phyloP scores from a whole-genome alignment of 139 green algal species.

The Closterium sp. region DNA sequence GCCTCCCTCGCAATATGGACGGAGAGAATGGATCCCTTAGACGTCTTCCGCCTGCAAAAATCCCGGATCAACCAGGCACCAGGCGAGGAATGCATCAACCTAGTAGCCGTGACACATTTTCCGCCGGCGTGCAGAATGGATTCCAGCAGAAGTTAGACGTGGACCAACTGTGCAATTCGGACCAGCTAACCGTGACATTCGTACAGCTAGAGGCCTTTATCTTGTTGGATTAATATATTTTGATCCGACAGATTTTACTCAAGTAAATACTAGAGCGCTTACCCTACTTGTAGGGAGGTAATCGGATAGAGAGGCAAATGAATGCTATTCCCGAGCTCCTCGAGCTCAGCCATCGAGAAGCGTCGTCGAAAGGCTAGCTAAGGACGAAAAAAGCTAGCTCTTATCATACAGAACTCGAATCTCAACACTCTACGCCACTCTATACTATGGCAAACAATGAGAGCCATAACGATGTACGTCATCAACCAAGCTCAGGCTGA shows the following conservation, averaged over 20 bases:
- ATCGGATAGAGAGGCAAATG: background rate
- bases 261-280: background rate
- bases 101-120: no score
- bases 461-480: background rate
- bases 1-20: conserved; percentile 3
- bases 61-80: no score
- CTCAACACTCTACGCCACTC: no score
- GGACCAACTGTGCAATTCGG: no score
- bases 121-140: background rate
- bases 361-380: background rate
- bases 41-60: background rate
- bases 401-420: background rate
- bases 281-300: background rate
- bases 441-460: no score
- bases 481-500: background rate
- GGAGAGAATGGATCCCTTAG: conserved; percentile 8
- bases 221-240: no score
- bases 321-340: background rate
- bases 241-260: no score
- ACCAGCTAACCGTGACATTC: background rate
- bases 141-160: no score
- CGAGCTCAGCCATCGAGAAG: background rate
- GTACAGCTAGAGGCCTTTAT: no score
- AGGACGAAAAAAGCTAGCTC: no score
- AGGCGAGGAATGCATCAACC: no score